A percentile compares a stretch with the other conserved stretches of the same genome.
Evolutionary conservation across 176 grass and related monocot species (phyloP).

Genomic region (Bothriochloa decipiens): DNA sequence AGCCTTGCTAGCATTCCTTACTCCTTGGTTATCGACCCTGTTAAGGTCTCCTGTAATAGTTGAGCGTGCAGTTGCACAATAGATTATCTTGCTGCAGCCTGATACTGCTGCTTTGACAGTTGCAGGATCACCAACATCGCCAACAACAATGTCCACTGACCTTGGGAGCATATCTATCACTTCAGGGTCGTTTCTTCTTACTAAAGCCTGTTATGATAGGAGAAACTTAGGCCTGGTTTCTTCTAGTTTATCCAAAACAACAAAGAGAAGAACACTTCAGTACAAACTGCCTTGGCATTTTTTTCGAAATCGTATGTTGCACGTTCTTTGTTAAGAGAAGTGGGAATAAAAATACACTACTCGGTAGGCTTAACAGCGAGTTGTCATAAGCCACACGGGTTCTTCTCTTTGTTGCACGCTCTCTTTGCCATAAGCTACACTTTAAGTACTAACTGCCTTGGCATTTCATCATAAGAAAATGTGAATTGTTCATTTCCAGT

Average conservation of each 20-base stretch:
- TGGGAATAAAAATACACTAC: no score
- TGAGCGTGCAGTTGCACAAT: constrained; percentile 91
- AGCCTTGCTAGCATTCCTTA: constrained; percentile 82
- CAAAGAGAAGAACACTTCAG: neutral
- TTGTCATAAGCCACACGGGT: no score
- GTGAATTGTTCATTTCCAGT: neutral
- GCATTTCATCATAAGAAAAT: neutral
- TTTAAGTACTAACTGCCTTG: neutral
- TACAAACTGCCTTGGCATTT: neutral
- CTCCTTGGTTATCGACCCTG: constrained; percentile 94
- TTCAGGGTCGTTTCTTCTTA: constrained; percentile 86
- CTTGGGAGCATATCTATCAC: constrained; percentile 93
- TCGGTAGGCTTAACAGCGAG: no score
- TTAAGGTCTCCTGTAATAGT: constrained; percentile 93
- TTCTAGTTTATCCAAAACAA: constrained; percentile 4
- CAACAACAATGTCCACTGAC: constrained; percentile 75
- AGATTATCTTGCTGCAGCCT: constrained; percentile 97
- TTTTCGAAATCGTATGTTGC: no score
- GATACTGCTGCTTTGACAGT: constrained; percentile 69
- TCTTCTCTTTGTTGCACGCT: no score
- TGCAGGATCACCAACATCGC: constrained; percentile 84
- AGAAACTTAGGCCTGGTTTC: neutral
- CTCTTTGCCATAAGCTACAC: no score
- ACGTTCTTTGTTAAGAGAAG: no score
- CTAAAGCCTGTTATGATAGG: constrained; percentile 61